phyloP scores from a whole-genome alignment of 2,329 filamentous ascomycete species.

The Talaromyces sp. region DNA sequence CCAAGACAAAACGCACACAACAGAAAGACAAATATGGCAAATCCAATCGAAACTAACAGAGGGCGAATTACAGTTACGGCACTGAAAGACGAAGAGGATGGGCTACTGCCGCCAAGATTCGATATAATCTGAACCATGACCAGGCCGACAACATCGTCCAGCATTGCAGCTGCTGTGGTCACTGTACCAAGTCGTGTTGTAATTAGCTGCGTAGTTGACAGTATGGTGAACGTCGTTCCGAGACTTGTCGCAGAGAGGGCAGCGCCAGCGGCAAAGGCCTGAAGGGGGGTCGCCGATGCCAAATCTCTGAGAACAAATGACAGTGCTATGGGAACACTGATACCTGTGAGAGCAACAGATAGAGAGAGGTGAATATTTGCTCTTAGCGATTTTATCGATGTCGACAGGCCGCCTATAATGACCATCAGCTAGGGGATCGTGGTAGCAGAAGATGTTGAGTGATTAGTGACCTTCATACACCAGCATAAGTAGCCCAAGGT shows the following conservation, averaged over 20 bases:
- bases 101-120: constrained; percentile 48
- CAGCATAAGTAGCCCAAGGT: constrained; percentile 65
- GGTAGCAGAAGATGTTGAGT: not conserved
- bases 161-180: constrained; percentile 68
- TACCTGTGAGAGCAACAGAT: constrained; percentile 61
- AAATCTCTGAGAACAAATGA: constrained; percentile 57
- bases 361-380: constrained; percentile 58
- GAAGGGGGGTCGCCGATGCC: constrained; percentile 46
- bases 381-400: constrained; percentile 49
- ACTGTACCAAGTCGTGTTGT: constrained; percentile 56
- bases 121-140: constrained; percentile 74
- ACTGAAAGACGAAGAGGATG: constrained; percentile 22
- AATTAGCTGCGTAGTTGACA: constrained; percentile 57
- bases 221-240: constrained; percentile 63
- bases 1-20: constrained; percentile 16
- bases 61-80: constrained; percentile 45
- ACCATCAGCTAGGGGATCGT: not conserved
- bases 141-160: constrained; percentile 74
- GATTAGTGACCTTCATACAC: constrained; percentile 59
- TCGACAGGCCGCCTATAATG: constrained; percentile 46
- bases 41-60: constrained; percentile 44
- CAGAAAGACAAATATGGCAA: constrained; percentile 24
- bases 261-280: constrained; percentile 68
- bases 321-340: constrained; percentile 58
- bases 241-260: constrained; percentile 69